phyloP scores from a whole-genome alignment of 2,329 filamentous ascomycete genomes.

The Penicillium sp. region DNA sequence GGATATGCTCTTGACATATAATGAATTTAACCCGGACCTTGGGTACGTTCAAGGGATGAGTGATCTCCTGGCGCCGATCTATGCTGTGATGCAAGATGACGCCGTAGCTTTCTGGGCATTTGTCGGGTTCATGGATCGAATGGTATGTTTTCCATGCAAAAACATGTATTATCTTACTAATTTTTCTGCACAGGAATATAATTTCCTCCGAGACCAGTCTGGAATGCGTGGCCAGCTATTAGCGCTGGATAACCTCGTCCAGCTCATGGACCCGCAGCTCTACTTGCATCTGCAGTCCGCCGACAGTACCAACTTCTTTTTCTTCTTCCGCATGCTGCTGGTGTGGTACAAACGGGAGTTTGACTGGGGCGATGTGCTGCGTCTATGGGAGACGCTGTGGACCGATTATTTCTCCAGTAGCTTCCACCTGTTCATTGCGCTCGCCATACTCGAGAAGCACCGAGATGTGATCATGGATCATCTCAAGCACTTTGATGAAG shows the following conservation, averaged over 20 bases:
- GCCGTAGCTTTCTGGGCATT: constrained; percentile 97
- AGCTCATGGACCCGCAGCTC: constrained; percentile 92
- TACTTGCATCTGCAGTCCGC: constrained; percentile 85
- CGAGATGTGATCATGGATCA: constrained; percentile 95
- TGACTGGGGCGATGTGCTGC: constrained; percentile 78
- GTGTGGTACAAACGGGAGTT: constrained; percentile 99
- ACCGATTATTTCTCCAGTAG: constrained; percentile 85
- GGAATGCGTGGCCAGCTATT: constrained; percentile 92
- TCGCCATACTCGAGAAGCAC: constrained; percentile 94
- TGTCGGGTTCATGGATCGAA: constrained; percentile 91
- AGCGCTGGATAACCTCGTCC: constrained; percentile 89
- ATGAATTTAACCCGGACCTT: constrained; percentile 92
- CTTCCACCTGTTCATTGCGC: constrained; percentile 90
- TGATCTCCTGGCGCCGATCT: constrained; percentile 90
- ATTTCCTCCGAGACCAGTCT: constrained; percentile 91
- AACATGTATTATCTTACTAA: background rate
- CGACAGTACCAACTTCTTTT: constrained; percentile 98
- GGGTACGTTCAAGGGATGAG: constrained; percentile 99
- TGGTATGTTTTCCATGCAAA: constrained; percentile 50
- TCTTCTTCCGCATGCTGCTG: constrained; percentile 98
- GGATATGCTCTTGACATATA: constrained; percentile 97
- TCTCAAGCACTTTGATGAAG: constrained; percentile 90
- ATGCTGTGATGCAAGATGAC: constrained; percentile 96
- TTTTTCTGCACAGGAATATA: constrained; percentile 62
- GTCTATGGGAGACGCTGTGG: constrained; percentile 91